Base-by-base conservation (phyloP, 805 yeast species). In the Schizosaccharomyces japonicus region DNA sequence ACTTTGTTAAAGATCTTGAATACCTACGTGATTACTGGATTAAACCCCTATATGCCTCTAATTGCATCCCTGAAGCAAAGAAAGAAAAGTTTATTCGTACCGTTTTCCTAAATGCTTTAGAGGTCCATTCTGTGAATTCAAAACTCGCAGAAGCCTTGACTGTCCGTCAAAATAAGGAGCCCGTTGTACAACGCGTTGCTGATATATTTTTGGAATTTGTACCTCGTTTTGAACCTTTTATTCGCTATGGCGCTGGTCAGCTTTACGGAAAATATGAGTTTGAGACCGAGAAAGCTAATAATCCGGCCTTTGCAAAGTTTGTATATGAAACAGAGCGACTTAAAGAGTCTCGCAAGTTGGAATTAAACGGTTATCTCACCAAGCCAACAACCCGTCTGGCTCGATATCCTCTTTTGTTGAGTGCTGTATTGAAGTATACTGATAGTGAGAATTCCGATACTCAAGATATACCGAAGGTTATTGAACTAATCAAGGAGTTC, bases 311-410 rank as follows among this genome's bases (percentile, higher is more conserved):
- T 66, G 85, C 93, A n/a, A 67, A 90, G 57, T 90, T 90, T 60
- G 81, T 87, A 49, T 94, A 82, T 57, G 95, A 83, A 49, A 80
- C 85, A 3, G 92, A 81, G 55, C 73, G 82, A 56, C 67, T 79
- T 53, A 82, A 82, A 3, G 94, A 81, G 65, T 73, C 83, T 32
- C 72, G 94, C 56, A 81, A 84, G 63, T 74, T 87, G 50, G 95
- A 92, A 62, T 76, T 90, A 48, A 80, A 87, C 25, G 90, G 96
- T 0, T 90, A 84, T 57, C 68, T 90, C 52, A 82, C 94, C 5
- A 92, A 87, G 57, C 95, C 96, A 47, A 85, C 94, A 1, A 84
- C 95, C 13, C 73, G 98, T 59, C 84, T 95, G 29, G 96, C 95
- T 7, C 69, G 96, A 54, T 90, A 90, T 63, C 94, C 93, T 53